Percentiles rank a stretch among this genome's conserved stretches.
Evolutionary conservation across 129 eudicot genomes (phyloP).

Genomic region (Centaurea solstitialis): DNA sequence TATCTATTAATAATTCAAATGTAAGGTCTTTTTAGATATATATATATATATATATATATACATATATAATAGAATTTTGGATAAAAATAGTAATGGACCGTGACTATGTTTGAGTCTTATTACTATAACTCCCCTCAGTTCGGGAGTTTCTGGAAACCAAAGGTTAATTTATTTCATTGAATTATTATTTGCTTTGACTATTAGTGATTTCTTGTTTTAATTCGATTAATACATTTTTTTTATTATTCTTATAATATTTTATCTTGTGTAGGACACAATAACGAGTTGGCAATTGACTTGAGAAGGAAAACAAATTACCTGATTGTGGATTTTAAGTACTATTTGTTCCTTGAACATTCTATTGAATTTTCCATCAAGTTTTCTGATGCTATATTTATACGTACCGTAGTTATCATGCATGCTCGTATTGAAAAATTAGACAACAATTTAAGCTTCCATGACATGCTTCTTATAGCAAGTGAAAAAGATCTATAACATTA

Average conservation of each 20-base stretch:
- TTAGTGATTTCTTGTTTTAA: background rate
- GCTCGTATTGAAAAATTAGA: background rate
- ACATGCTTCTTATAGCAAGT: constrained; percentile 2
- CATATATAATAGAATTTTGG: too few species aligned
- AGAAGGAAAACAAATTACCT: constrained; percentile 97
- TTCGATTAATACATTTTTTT: background rate
- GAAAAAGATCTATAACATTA: background rate
- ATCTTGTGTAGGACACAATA: constrained; percentile 72
- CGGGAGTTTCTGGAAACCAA: too few species aligned
- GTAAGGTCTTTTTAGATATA: too few species aligned
- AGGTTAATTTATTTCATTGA: too few species aligned
- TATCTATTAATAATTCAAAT: too few species aligned
- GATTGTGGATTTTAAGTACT: constrained; percentile 92
- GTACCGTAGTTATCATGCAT: background rate
- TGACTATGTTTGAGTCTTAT: too few species aligned
- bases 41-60: too few species aligned
- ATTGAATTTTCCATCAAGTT: background rate
- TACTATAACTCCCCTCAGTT: too few species aligned
- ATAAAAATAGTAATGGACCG: too few species aligned
- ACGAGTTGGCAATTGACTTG: constrained; percentile 98
- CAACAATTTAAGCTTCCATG: background rate
- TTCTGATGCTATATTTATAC: background rate
- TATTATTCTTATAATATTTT: background rate
- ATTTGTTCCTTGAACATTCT: constrained; percentile 1
- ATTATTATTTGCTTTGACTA: background rate